These are phyloP conservation scores for Brassica nigra DNA, from an alignment of 345 rosid genomes.

Conservation along the genomic window DNA sequence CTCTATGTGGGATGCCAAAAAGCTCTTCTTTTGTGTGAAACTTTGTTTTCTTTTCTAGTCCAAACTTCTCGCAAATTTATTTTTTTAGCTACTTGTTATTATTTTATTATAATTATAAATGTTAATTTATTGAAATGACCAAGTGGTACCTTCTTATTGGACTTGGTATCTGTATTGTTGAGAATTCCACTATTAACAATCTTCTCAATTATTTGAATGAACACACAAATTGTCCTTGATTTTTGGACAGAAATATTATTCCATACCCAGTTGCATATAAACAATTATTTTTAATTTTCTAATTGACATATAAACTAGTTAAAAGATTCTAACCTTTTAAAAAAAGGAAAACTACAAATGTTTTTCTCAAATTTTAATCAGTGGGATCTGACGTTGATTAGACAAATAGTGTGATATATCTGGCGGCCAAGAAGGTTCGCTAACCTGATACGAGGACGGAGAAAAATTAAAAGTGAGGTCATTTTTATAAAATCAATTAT, in stretches of 20 bases:
- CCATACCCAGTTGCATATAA: neutral
- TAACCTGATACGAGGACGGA: no score
- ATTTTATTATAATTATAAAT: neutral
- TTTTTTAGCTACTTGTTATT: neutral
- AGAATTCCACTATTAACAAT: neutral
- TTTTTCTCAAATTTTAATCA: neutral
- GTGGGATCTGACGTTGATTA: neutral
- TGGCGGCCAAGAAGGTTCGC: no score
- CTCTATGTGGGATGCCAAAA: neutral
- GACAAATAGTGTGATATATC: neutral
- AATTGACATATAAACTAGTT: neutral
- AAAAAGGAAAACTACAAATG: neutral
- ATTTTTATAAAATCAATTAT: no score
- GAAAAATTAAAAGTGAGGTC: no score
- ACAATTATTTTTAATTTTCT: neutral
- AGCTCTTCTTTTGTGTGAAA: neutral
- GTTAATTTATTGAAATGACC: neutral
- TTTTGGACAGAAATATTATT: neutral
- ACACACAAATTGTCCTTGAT: neutral
- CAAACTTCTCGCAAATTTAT: neutral
- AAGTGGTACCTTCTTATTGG: conserved; percentile 16
- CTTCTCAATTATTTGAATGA: neutral
- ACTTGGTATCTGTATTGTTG: neutral
- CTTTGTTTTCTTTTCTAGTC: neutral
- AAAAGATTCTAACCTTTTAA: neutral